Conservation (phyloP, 164 flowering plant genomes). For the Piper longum region DNA sequence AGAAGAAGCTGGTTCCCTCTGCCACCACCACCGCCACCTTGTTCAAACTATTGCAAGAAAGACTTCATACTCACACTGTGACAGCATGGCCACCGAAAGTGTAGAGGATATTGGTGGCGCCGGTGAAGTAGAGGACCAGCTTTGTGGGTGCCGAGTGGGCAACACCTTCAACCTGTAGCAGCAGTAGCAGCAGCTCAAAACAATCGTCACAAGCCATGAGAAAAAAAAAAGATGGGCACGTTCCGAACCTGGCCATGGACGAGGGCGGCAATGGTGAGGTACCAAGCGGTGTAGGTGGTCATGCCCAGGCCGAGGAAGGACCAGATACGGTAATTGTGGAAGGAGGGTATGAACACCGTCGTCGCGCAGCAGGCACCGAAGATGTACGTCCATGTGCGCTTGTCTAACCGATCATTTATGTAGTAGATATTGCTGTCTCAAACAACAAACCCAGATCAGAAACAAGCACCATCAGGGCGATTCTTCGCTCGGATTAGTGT, state of each 20-base stretch:
- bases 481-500: no score
- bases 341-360: no score
- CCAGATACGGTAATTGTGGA: no score
- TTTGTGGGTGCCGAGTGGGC: conserved; percentile 56
- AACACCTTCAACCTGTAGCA: conserved; percentile 47
- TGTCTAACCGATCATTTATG: conserved; percentile 41
- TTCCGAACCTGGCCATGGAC: conserved; percentile 33
- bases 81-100: conserved; percentile 57
- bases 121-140: neutral
- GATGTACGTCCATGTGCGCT: conserved; percentile 93
- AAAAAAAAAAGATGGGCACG: neutral
- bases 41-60: neutral
- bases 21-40: conserved; percentile 7
- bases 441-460: neutral
- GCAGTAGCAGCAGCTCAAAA: neutral
- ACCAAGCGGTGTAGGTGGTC: conserved; percentile 98
- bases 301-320: conserved; percentile 62
- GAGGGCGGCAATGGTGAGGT: conserved; percentile 38
- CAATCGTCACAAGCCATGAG: neutral
- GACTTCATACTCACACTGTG: conserved; percentile 37
- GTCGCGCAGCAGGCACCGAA: conserved; percentile 91
- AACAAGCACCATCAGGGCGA: neutral
- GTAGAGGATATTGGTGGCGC: no score
- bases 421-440: conserved; percentile 40
- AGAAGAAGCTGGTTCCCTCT: conserved; percentile 79